A percentile compares a stretch with the other conserved stretches of the same genome.
Evolutionary conservation across 2,329 filamentous ascomycete genomes (phyloP).

Genomic region (Ophiocordyceps camponoti-rufipedis): DNA sequence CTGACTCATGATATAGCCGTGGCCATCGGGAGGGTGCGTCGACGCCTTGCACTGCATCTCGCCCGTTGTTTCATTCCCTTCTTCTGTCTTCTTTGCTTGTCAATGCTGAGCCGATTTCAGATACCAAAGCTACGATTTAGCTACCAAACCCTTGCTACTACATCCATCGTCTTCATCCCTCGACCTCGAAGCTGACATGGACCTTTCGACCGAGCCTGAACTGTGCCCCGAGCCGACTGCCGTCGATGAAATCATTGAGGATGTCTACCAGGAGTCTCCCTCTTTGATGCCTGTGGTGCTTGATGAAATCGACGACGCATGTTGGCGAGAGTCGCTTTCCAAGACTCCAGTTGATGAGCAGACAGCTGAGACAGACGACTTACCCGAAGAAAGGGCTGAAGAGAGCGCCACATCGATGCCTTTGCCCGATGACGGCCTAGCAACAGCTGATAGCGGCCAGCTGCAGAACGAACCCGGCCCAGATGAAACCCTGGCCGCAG

Average conservation of each 20-base stretch:
- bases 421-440: neutral
- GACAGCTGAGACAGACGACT: neutral
- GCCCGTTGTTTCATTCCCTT: neutral
- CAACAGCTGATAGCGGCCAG: neutral
- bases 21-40: neutral
- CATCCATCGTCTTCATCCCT: neutral
- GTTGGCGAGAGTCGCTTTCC: neutral
- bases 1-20: neutral
- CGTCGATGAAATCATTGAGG: neutral
- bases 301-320: neutral
- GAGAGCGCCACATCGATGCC: neutral
- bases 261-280: neutral
- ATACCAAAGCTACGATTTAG: neutral
- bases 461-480: neutral
- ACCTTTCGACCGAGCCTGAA: neutral
- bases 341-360: neutral
- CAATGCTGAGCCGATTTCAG: neutral
- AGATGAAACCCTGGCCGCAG: neutral
- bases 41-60: neutral
- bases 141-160: neutral
- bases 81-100: neutral
- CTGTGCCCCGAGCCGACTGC: neutral
- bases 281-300: neutral
- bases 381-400: neutral
- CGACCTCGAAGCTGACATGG: neutral